phyloP scores from a whole-genome alignment of 2,329 filamentous ascomycete species.

The Pseudocercospora fijiensis region DNA sequence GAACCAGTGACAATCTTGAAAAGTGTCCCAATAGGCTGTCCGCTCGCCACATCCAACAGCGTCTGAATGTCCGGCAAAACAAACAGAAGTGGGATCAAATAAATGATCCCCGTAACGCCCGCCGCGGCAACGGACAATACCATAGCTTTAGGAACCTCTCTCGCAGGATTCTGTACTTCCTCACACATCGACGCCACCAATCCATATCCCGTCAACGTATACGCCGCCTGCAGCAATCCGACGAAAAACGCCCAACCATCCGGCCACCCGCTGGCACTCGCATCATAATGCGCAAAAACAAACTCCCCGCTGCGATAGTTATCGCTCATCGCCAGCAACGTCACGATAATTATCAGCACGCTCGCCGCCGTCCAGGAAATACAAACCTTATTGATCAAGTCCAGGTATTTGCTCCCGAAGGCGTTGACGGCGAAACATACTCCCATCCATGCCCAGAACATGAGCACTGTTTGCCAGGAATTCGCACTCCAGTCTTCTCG shows the following conservation, averaged over 20 bases:
- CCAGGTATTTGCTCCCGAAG: slow-evolving; percentile 61
- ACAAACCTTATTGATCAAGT: slow-evolving; percentile 70
- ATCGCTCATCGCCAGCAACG: slow-evolving; percentile 61
- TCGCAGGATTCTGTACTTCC: slow-evolving; percentile 67
- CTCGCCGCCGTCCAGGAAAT: slow-evolving; percentile 69
- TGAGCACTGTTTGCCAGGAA: slow-evolving; percentile 67
- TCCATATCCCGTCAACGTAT: slow-evolving; percentile 64
- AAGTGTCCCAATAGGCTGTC: slow-evolving; percentile 71
- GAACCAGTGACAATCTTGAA: slow-evolving; percentile 76
- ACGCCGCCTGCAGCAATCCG: slow-evolving; percentile 64
- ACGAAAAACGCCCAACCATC: slow-evolving; percentile 72
- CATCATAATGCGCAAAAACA: slow-evolving; percentile 68
- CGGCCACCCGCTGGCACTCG: slow-evolving; percentile 64
- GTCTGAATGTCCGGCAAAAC: slow-evolving; percentile 66
- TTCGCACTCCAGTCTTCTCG: slow-evolving; percentile 67
- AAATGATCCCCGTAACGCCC: slow-evolving; percentile 64
- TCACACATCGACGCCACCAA: slow-evolving; percentile 73
- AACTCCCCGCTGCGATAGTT: slow-evolving; percentile 59
- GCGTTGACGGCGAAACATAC: slow-evolving; percentile 65
- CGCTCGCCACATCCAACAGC: slow-evolving; percentile 65
- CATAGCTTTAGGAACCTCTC: slow-evolving; percentile 70
- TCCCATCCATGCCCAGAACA: slow-evolving; percentile 70
- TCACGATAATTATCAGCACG: slow-evolving; percentile 67
- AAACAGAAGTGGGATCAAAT: slow-evolving; percentile 72
- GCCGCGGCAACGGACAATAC: slow-evolving; percentile 67